Evolutionary conservation across 1,284 basidiomycete species (phyloP), one percentile per base, ranked within the genome.

Genomic region (Gomphus bonarii): DNA sequence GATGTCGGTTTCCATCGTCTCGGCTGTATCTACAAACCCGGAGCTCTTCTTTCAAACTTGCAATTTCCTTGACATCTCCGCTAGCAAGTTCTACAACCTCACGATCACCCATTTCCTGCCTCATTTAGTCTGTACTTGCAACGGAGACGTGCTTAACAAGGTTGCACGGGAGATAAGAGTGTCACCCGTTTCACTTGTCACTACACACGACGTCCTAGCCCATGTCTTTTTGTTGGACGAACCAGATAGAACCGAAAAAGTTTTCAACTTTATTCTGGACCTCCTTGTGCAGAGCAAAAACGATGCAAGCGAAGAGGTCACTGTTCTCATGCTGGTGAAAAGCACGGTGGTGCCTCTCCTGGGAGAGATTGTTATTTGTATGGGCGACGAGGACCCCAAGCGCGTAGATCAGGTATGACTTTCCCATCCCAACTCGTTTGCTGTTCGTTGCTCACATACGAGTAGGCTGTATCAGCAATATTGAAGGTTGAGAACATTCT

Each of bases 51-150:
- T 68, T 3, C 88, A 91, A 64, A 70, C 76, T 2, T 87, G 85
- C 64, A 78, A 76, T 20, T 77, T 90, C 60, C 71, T 90, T 61
- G 73, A 74, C 1, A 71, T 82, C 33, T 68, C 73, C 11, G 73
- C 76, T 0, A 67, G 72, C 12, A 80, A 82, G 61, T 92, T 95
- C 66, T 73, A 95, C 55, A 73, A 76, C 2, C 74, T 81, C 18
- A 89, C 85, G 0, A 74, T 88, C 10, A 68, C 76, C 2, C 75
- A 80, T 58, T 88, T 83, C 0, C 73, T 94, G 1, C 92, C 93
- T 0, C 71, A 75, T 20, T 68, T 94, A 35, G 87, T 92, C 61
- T 80, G 81, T 4, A 73, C 74, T 36, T 76, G 80, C 59, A 81
- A 92, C 50, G 57, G 61, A 12, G 62, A 64, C 12, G 70, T 71